phyloP scores from a whole-genome alignment of 2,329 filamentous ascomycete species.

The Colletotrichum horii region DNA sequence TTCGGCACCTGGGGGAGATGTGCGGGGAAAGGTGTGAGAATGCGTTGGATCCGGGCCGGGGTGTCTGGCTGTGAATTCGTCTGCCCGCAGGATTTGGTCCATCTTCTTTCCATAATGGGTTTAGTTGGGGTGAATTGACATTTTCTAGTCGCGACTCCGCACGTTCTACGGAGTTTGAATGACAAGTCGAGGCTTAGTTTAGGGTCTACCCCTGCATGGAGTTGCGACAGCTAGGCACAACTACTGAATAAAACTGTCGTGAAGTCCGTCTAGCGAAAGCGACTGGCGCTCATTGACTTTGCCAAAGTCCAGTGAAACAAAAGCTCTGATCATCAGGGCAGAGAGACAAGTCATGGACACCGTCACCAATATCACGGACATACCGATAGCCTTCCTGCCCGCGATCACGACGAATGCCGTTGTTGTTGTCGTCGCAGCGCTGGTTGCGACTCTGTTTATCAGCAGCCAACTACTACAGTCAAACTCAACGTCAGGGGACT shows the following conservation, averaged over 20 bases:
- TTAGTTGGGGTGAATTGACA: neutral
- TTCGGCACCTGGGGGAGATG: neutral
- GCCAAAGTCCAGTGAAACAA: neutral
- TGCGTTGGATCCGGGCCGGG: neutral
- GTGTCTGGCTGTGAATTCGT: neutral
- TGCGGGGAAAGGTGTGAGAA: neutral
- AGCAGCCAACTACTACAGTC: neutral
- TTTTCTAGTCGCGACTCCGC: neutral
- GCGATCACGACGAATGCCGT: neutral
- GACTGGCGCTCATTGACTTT: neutral
- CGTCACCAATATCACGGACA: neutral
- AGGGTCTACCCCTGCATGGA: neutral
- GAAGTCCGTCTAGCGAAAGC: neutral
- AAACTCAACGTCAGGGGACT: neutral
- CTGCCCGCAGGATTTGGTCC: neutral
- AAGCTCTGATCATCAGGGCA: neutral
- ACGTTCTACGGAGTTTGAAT: neutral
- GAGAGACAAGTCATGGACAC: neutral
- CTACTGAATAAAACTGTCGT: neutral
- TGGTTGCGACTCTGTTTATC: neutral
- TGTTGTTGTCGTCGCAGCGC: neutral
- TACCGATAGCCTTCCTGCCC: neutral
- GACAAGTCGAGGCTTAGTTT: neutral
- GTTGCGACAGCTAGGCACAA: neutral
- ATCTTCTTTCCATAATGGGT: constrained; percentile 1